Evolutionary conservation across 2,329 filamentous ascomycete genomes (phyloP).

Genomic region (Diaporthe ampelina): DNA sequence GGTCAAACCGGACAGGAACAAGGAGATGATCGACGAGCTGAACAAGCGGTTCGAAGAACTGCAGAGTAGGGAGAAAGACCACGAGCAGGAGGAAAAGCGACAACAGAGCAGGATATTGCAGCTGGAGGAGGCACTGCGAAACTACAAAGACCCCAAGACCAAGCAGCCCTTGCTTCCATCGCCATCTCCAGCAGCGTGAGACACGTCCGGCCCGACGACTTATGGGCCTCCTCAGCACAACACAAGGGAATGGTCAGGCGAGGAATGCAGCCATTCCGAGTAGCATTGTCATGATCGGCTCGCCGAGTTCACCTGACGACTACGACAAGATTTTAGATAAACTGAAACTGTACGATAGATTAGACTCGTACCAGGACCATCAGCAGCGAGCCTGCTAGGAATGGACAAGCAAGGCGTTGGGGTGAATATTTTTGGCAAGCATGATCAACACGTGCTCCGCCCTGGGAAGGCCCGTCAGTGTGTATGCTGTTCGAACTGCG

Average conservation of each 20-base stretch:
- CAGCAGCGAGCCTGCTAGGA: neutral
- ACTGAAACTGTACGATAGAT: neutral
- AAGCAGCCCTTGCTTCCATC: slow-evolving; percentile 65
- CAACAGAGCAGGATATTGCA: slow-evolving; percentile 62
- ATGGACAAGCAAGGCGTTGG: neutral
- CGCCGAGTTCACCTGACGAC: neutral
- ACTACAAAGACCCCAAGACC: slow-evolving; percentile 68
- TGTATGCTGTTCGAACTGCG: neutral
- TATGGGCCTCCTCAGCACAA: neutral
- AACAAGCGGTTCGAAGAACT: slow-evolving; percentile 63
- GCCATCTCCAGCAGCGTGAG: slow-evolving; percentile 46
- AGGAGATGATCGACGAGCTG: slow-evolving; percentile 66
- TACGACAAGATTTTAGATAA: neutral
- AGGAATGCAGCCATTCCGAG: neutral
- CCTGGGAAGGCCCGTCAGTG: slow-evolving; percentile 15
- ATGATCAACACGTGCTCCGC: neutral
- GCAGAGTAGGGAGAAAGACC: slow-evolving; percentile 63
- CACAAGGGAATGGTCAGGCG: neutral
- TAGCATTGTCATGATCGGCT: neutral
- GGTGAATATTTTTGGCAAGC: neutral
- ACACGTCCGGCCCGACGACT: neutral
- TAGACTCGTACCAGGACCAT: neutral
- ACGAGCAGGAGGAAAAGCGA: slow-evolving; percentile 62
- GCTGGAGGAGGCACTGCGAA: slow-evolving; percentile 67
- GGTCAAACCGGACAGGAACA: slow-evolving; percentile 72